These are phyloP conservation scores for Lactarius hengduanensis DNA, from an alignment of 768 basidiomycete genomes.

Conservation along the genomic window DNA sequence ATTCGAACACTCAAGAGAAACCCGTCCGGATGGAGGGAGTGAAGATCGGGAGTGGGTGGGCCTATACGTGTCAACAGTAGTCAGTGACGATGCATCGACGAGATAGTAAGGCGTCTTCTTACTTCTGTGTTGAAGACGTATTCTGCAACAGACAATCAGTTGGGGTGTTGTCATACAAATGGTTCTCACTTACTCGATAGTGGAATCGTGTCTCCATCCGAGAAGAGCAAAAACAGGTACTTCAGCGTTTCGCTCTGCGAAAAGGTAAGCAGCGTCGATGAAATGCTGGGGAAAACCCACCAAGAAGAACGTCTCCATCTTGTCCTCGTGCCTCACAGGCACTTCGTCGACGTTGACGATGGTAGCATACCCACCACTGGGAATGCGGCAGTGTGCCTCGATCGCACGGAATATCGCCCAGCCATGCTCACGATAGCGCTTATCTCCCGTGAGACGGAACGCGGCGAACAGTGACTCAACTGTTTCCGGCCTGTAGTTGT, in stretches of 20 bases:
- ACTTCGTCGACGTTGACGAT: slow-evolving; percentile 82
- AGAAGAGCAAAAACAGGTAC: slow-evolving; percentile 87
- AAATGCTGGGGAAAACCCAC: slow-evolving; percentile 41
- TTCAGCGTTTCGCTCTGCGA: slow-evolving; percentile 83
- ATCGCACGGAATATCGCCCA: slow-evolving; percentile 92
- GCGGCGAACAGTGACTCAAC: slow-evolving; percentile 92
- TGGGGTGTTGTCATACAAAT: slow-evolving; percentile 19
- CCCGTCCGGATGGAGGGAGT: slow-evolving; percentile 47
- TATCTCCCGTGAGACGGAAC: slow-evolving; percentile 84
- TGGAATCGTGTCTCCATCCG: slow-evolving; percentile 68
- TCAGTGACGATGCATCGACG: slow-evolving; percentile 8
- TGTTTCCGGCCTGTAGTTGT: slow-evolving; percentile 75
- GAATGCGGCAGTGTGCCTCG: slow-evolving; percentile 72
- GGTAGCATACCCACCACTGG: slow-evolving; percentile 81
- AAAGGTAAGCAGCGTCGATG: neutral
- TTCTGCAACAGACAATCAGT: slow-evolving; percentile 41
- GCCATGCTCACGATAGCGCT: slow-evolving; percentile 74
- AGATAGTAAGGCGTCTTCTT: slow-evolving; percentile 4
- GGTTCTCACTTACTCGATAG: slow-evolving; percentile 55
- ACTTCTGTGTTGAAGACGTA: slow-evolving; percentile 95
- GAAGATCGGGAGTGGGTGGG: slow-evolving; percentile 73
- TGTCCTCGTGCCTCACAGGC: slow-evolving; percentile 69
- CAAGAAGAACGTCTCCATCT: slow-evolving; percentile 96
- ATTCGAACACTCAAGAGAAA: slow-evolving; percentile 40
- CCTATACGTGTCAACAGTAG: slow-evolving; percentile 38